phyloP scores from a whole-genome alignment of 2,329 filamentous ascomycete species.

The Colletotrichum destructivum region DNA sequence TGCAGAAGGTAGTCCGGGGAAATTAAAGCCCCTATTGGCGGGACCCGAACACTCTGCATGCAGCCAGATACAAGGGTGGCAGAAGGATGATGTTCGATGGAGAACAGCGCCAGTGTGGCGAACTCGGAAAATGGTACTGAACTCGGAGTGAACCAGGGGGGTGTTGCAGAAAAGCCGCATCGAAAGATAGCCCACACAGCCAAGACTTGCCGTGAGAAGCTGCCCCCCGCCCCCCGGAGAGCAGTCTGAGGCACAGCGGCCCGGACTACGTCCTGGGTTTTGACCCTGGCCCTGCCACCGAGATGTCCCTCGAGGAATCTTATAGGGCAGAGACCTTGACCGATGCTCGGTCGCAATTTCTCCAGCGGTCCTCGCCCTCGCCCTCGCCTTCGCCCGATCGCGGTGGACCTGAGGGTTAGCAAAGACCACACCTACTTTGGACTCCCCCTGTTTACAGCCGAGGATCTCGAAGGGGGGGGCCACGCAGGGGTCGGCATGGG shows the following conservation, averaged over 20 bases:
- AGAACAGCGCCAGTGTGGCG: constrained; percentile 17
- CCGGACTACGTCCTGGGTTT: too few species aligned
- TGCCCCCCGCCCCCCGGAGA: too few species aligned
- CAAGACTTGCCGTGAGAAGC: too few species aligned
- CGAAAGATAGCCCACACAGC: not conserved
- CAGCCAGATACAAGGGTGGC: not conserved
- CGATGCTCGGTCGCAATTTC: constrained; percentile 11
- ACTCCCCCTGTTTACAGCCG: not conserved
- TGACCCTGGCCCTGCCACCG: not conserved
- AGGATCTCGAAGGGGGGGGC: not conserved
- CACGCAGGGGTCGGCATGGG: not conserved
- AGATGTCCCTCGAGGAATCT: not conserved
- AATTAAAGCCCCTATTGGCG: not conserved
- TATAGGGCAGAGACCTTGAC: constrained; percentile 6
- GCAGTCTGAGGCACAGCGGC: too few species aligned
- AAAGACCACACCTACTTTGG: too few species aligned
- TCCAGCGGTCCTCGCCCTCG: not conserved
- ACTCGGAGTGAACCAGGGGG: not conserved
- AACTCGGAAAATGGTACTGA: not conserved
- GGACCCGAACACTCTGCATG: not conserved
- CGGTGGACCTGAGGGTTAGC: not conserved
- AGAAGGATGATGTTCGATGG: not conserved
- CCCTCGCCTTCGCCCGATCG: not conserved
- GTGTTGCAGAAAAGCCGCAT: not conserved
- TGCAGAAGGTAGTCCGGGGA: not conserved